Percentiles rank a stretch among this genome's conserved stretches.
Conservation (phyloP, 2,329 filamentous ascomycete species). For the Pochonia chlamydosporia region DNA sequence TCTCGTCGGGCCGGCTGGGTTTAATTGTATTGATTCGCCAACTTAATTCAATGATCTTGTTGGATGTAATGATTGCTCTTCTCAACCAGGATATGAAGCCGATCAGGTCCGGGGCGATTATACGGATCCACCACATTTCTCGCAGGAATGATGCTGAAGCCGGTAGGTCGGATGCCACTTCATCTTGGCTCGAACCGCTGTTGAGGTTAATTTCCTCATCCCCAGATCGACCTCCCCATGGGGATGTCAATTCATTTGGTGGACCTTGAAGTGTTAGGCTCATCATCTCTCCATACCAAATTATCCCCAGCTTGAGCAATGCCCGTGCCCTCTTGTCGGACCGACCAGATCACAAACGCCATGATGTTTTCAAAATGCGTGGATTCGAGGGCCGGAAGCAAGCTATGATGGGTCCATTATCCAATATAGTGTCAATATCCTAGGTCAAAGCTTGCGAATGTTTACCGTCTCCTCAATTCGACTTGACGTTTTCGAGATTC, state of each 20-base stretch:
- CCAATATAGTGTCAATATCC: too few species aligned
- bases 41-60: not conserved
- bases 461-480: too few species aligned
- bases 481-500: too few species aligned
- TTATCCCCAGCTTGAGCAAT: not conserved
- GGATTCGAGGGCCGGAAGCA: not conserved
- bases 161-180: not conserved
- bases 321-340: not conserved
- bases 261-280: not conserved
- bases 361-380: not conserved
- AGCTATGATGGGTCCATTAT: not conserved
- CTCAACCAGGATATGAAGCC: not conserved
- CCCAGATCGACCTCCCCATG: conserved; percentile 2
- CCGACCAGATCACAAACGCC: not conserved
- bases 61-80: not conserved
- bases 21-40: not conserved
- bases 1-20: not conserved
- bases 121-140: not conserved
- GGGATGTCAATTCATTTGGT: conserved; percentile 4
- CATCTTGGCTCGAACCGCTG: not conserved
- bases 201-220: not conserved
- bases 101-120: not conserved
- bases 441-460: too few species aligned
- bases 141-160: not conserved
- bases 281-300: not conserved